phyloP scores from a whole-genome alignment of 306 rosid genomes.

The Begonia masoniana region DNA sequence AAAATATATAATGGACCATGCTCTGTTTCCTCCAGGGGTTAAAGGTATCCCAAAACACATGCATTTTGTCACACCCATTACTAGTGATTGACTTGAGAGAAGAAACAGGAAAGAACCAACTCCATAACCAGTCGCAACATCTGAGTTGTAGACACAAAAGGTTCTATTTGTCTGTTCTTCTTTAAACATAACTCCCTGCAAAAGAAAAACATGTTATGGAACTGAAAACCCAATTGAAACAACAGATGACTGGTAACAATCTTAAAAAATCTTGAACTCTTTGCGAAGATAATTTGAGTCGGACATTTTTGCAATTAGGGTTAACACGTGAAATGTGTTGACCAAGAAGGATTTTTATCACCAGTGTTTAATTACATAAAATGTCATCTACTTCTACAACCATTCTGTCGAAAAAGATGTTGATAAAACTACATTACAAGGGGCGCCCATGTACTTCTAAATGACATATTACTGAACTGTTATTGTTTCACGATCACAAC shows the following conservation, averaged over 20 bases:
- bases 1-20: slow-evolving; percentile 87
- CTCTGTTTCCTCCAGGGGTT: slow-evolving; percentile 68
- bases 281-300: neutral
- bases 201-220: neutral
- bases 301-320: neutral
- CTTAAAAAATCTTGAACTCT: neutral
- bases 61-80: slow-evolving; percentile 82
- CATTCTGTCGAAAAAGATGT: no score
- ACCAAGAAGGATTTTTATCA: neutral
- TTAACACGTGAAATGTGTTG: neutral
- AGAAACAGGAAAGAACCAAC: slow-evolving; percentile 80
- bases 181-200: slow-evolving; percentile 43
- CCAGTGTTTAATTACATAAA: no score
- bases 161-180: slow-evolving; percentile 37
- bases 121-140: slow-evolving; percentile 91
- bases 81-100: slow-evolving; percentile 65
- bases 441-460: no score
- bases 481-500: no score
- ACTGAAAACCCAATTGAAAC: neutral
- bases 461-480: no score
- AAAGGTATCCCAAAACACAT: slow-evolving; percentile 91
- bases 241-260: neutral
- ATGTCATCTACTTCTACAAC: no score
- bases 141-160: slow-evolving; percentile 75
- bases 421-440: no score